Base-by-base conservation (phyloP, 805 yeast genomes). In the Wickerhamomyces hampshirensis region DNA sequence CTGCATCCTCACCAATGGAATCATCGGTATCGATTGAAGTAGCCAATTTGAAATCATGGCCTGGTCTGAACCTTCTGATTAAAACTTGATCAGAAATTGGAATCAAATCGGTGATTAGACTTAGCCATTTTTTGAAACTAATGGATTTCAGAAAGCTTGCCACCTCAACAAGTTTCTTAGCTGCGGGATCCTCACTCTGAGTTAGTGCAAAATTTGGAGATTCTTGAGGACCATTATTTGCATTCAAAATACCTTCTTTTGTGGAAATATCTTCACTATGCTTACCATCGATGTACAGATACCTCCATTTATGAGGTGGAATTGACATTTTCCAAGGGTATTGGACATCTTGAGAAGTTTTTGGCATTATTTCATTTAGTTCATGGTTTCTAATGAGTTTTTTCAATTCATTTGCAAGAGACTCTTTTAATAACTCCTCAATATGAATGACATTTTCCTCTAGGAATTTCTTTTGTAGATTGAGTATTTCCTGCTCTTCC, bases 251-350 rank as follows among this genome's bases (percentile, higher is more conserved):
- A 18, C 55, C 60, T 16, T 58, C 56, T 30, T 54, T 55, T 2
- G 43, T 15, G 12, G 50, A 45, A 5, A 58, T 51, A 21, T 55
- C 52, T 32, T 56, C 63, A 10, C 48, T 52, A 10, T 68, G 55
- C 38, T 65, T 63, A 4, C 91, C 91, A 54, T 86, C 95, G 23
- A 89, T 68, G 55, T 87, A 91, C 66, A 87, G 58, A 55, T 71
- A 93, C 43, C 96, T 66, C 63, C 88, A 89, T 56, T 93, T 87
- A 55, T 91, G 98, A 7, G 97, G 93, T 7, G 98, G 98, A 32
- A 83, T 74, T 1, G 97, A 93, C 28, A 88, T 69, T 43, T 82
- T 80, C 98, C 98, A 93, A 6, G 96, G 96, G 33, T 58, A 65
- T 8, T 55, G 35, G 1, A 84, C 74, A 18, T 84, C 84, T 2